phyloP scores from a whole-genome alignment of 2,329 filamentous ascomycete species.

The Aspergillus texensis region DNA sequence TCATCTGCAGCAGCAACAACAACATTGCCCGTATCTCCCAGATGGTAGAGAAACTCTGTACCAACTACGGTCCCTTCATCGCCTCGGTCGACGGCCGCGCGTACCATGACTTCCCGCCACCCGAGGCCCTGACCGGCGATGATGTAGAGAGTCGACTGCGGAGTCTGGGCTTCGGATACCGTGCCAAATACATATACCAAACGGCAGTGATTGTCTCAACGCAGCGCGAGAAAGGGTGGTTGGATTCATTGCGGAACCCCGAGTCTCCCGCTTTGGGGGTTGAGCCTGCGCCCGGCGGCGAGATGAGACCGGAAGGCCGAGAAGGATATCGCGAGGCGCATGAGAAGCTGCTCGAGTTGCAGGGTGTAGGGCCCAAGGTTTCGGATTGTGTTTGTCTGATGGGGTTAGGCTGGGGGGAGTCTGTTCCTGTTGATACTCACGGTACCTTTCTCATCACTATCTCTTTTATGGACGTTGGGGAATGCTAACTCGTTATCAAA shows the following conservation, averaged over 20 bases:
- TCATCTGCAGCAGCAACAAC: slow-evolving; percentile 99
- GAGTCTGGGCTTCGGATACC: slow-evolving; percentile 87
- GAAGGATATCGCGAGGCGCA: slow-evolving; percentile 79
- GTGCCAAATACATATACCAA: slow-evolving; percentile 87
- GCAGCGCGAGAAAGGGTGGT: slow-evolving; percentile 71
- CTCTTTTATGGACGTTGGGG: neutral
- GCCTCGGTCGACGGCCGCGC: slow-evolving; percentile 68
- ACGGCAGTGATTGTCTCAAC: slow-evolving; percentile 76
- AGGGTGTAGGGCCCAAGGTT: slow-evolving; percentile 94
- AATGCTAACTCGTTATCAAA: slow-evolving; percentile 10
- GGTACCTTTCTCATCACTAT: slow-evolving; percentile 40
- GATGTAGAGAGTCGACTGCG: slow-evolving; percentile 81
- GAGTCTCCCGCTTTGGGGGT: slow-evolving; percentile 64
- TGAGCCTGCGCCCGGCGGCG: slow-evolving; percentile 46
- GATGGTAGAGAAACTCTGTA: slow-evolving; percentile 93
- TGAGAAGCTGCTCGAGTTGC: slow-evolving; percentile 73
- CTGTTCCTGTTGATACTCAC: slow-evolving; percentile 95
- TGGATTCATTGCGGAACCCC: slow-evolving; percentile 76
- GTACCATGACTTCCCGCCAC: slow-evolving; percentile 86
- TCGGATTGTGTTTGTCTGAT: slow-evolving; percentile 96
- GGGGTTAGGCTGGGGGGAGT: slow-evolving; percentile 93
- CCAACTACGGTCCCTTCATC: slow-evolving; percentile 78
- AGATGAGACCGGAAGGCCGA: slow-evolving; percentile 54
- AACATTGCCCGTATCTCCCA: slow-evolving; percentile 93
- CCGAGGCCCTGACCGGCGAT: slow-evolving; percentile 69